Percentiles rank a stretch among this genome's conserved stretches.
Evolutionary conservation across 2,329 filamentous ascomycete species (phyloP).

Genomic region (Thermomyces lanuginosus): DNA sequence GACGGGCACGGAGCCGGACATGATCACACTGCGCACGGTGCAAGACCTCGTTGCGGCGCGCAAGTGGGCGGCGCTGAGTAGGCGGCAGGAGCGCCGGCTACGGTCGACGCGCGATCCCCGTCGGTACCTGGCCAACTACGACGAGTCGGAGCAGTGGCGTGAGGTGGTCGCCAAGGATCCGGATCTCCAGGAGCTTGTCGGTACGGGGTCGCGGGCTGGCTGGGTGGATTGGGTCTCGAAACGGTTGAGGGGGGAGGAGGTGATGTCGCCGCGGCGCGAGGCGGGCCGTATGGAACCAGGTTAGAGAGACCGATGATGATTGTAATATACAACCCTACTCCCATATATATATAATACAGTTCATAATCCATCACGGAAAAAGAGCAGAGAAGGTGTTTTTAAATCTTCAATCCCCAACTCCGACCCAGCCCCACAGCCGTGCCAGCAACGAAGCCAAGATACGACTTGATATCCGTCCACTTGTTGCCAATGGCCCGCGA

Average conservation of each 20-base stretch:
- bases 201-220: slow-evolving; percentile 8
- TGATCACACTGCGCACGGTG: slow-evolving; percentile 18
- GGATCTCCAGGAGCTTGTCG: slow-evolving; percentile 13
- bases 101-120: too few relatives aligned
- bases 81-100: slow-evolving; percentile 5
- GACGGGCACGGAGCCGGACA: slow-evolving; percentile 23
- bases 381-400: too few relatives aligned
- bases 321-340: too few relatives aligned
- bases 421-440: slow-evolving; percentile 66
- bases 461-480: slow-evolving; percentile 51
- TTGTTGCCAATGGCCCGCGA: slow-evolving; percentile 45
- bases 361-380: too few relatives aligned
- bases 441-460: slow-evolving; percentile 64
- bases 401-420: slow-evolving; percentile 76
- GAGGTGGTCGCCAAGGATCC: slow-evolving; percentile 16
- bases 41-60: slow-evolving; percentile 14
- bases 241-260: slow-evolving; percentile 6
- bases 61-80: slow-evolving; percentile 9
- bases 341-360: too few relatives aligned
- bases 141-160: slow-evolving; percentile 12
- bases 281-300: too few relatives aligned
- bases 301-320: too few relatives aligned
- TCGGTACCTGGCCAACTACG: slow-evolving; percentile 1
- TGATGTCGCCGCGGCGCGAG: slow-evolving; percentile 3
- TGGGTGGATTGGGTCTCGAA: slow-evolving; percentile 12